Percentiles rank a stretch among this genome's conserved stretches.
Evolutionary conservation across 1,139 yeast genomes (phyloP).

Genomic region (Protomyces macrosporus): DNA sequence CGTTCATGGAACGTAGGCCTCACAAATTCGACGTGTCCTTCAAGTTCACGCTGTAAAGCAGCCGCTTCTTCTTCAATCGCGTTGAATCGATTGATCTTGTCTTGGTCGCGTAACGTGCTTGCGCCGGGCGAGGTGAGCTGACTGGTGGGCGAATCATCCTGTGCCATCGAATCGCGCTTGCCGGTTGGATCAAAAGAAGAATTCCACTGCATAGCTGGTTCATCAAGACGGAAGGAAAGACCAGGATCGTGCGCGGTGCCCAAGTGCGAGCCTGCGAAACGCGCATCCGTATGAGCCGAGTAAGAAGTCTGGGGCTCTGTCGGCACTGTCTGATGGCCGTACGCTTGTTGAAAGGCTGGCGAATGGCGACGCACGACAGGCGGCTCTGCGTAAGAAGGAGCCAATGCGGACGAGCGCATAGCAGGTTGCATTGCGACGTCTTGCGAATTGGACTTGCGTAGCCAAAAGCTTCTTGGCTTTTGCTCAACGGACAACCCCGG

Average conservation of each 20-base stretch:
- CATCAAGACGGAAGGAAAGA: not conserved
- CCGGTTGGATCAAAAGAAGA: not conserved
- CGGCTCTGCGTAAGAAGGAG: not conserved
- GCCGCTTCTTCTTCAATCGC: not conserved
- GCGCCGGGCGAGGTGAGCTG: not conserved
- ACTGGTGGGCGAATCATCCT: too few relatives aligned
- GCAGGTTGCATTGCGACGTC: too few relatives aligned
- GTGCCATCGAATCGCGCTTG: not conserved
- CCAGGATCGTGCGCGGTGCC: not conserved
- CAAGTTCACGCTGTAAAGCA: not conserved
- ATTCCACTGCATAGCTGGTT: not conserved
- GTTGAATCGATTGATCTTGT: not conserved
- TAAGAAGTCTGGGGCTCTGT: too few relatives aligned
- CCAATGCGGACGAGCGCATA: too few relatives aligned
- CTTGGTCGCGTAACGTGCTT: not conserved
- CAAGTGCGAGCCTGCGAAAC: too few relatives aligned
- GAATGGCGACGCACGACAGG: not conserved
- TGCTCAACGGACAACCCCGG: too few relatives aligned
- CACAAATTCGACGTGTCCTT: not conserved
- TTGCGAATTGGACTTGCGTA: too few relatives aligned
- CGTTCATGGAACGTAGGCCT: not conserved
- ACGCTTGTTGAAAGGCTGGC: not conserved
- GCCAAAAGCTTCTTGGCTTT: too few relatives aligned
- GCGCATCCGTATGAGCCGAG: too few relatives aligned
- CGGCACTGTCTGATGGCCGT: too few relatives aligned